Base-by-base conservation (phyloP, 345 rosid genomes). In the Laguncularia racemosa region DNA sequence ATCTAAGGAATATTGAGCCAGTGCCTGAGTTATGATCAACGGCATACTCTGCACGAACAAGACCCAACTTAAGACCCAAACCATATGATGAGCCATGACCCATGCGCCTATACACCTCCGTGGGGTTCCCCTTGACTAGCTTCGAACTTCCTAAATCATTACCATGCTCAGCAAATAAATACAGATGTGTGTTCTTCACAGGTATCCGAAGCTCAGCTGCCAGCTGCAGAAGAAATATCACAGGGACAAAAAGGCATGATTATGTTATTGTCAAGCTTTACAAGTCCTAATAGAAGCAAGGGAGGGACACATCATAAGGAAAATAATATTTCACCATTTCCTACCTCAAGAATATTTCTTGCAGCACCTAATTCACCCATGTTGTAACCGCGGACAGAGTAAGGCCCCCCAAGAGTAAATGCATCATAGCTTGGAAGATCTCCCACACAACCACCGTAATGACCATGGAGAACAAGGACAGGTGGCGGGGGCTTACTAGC, bases 331-430 rank as follows among this genome's bases (percentile, higher is more conserved):
- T 0, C 40, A 33, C 40, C 53, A 58, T 44, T 53, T 50, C 72
- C 68, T 74, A 90, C 99, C 99, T 90, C 97, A 8, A 82, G 83
- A 52, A 89, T 69, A 73, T 89, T 89, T 68, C 95, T 76, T 10
- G 93, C 90, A 2, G 96, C 91, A 46, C 99, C 99, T 46, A 90
- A 75, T 81, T 95, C 99, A 11, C 97, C 99, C 99, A 95, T 95
- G 77, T 84, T 95, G 84, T 95, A 95, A 53, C 97, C 99, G 66
- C 97, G 80, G 19, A 95, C 97, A 43, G 99, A 95, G 57, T 95
- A 95, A 4, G 97, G 99, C 48, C 97, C 99, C n/a, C 97, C 99
- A 33, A 95, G 96, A 20, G 86, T 84, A 65, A 95, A 95, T 33
- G 96, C 96, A 68, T 95, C 99, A 65, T 95, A 95, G 73, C 95